These are phyloP conservation scores for Inga laurina DNA, from an alignment of 306 rosid species.

Conservation along the genomic window DNA sequence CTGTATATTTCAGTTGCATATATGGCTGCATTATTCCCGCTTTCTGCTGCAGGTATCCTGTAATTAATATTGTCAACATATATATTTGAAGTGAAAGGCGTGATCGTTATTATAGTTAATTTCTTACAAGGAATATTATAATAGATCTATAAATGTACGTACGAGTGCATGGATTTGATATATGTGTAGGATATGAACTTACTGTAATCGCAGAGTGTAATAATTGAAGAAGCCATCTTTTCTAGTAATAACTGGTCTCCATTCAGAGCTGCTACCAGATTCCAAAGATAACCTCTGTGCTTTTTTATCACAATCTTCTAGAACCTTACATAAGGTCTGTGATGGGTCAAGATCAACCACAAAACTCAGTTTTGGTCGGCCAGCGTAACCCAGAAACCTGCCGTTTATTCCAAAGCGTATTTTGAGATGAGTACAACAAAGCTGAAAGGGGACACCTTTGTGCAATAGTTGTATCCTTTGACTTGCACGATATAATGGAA, in stretches of 20 bases:
- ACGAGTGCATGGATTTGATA: no score
- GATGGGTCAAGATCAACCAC: conserved; percentile 70
- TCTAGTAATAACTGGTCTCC: conserved; percentile 77
- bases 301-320: conserved; percentile 70
- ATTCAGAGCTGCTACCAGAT: conserved; percentile 70
- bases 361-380: conserved; percentile 68
- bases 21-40: no score
- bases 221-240: conserved; percentile 69
- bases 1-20: conserved; percentile 71
- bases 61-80: no score
- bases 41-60: no score
- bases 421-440: conserved; percentile 61
- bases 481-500: conserved; percentile 51
- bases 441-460: conserved; percentile 62
- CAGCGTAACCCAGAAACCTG: conserved; percentile 68
- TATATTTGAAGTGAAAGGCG: no score
- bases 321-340: conserved; percentile 68
- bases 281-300: conserved; percentile 57
- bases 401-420: conserved; percentile 83
- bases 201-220: conserved; percentile 89
- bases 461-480: conserved; percentile 73
- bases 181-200: conserved; percentile 41
- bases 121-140: no score
- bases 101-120: no score
- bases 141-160: no score